phyloP scores from a whole-genome alignment of 2,329 filamentous ascomycete genomes.

The Colletotrichum cordylinicola region DNA sequence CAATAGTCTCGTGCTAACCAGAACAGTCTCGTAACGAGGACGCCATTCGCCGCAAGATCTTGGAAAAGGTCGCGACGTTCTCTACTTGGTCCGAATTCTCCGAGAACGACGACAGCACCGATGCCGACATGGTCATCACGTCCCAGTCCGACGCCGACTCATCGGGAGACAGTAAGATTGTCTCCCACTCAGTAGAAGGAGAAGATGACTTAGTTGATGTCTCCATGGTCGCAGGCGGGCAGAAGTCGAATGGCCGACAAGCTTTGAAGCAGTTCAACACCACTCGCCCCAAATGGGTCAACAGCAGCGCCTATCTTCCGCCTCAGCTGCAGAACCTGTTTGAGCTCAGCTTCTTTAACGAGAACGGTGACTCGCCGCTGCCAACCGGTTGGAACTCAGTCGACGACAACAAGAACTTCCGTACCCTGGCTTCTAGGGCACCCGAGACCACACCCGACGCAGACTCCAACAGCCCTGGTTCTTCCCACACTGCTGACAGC shows the following conservation, averaged over 20 bases:
- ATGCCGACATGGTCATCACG: conserved; percentile 73
- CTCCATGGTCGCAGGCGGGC: conserved; percentile 73
- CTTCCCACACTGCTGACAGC: conserved; percentile 51
- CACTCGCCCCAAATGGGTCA: conserved; percentile 58
- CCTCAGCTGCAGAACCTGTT: conserved; percentile 75
- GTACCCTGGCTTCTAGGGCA: conserved; percentile 53
- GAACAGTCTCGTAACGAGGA: conserved; percentile 64
- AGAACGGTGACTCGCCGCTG: conserved; percentile 59
- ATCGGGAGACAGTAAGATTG: conserved; percentile 72
- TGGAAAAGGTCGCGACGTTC: conserved; percentile 77
- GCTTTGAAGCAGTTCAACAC: conserved; percentile 54
- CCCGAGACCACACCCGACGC: conserved; percentile 46
- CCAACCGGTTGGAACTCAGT: conserved; percentile 74
- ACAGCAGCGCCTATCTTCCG: conserved; percentile 63
- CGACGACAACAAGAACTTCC: conserved; percentile 63
- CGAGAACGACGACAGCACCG: conserved; percentile 58
- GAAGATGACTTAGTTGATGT: conserved; percentile 93
- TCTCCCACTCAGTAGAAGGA: conserved; percentile 80
- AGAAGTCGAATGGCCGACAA: conserved; percentile 30
- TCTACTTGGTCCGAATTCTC: conserved; percentile 68
- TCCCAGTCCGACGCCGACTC: conserved; percentile 69
- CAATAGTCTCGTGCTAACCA: conserved; percentile 25
- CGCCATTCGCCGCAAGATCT: conserved; percentile 77
- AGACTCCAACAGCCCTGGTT: conserved; percentile 51
- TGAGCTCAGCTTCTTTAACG: conserved; percentile 71